Percentiles rank a stretch among this genome's conserved stretches.
Evolutionary conservation across 805 yeast genomes (phyloP).

Genomic region (Tetrapisispora iriomotensis): DNA sequence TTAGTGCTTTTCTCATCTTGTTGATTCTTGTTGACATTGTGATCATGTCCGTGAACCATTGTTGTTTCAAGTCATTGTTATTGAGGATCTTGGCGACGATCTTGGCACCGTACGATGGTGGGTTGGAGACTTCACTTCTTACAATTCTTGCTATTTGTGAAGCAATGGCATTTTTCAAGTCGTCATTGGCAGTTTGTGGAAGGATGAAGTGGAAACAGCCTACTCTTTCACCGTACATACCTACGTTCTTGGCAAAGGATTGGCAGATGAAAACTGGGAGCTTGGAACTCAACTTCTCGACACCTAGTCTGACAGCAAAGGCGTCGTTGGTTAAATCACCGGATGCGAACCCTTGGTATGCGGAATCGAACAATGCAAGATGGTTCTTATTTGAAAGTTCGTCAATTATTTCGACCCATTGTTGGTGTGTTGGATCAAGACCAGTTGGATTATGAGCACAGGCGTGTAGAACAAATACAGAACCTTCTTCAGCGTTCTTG

Average conservation of each 20-base stretch:
- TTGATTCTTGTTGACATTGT: slow-evolving; percentile 82
- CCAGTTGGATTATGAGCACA: slow-evolving; percentile 99
- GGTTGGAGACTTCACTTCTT: slow-evolving; percentile 82
- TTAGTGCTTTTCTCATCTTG: slow-evolving; percentile 64
- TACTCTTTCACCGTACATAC: slow-evolving; percentile 95
- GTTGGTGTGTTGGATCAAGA: slow-evolving; percentile 74
- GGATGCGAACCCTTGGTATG: slow-evolving; percentile 95
- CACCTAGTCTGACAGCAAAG: slow-evolving; percentile 58
- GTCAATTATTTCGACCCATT: slow-evolving; percentile 67
- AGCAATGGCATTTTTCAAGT: slow-evolving; percentile 45
- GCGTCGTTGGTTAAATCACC: slow-evolving; percentile 81
- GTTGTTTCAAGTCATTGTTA: slow-evolving; percentile 53
- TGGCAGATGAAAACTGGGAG: slow-evolving; percentile 74
- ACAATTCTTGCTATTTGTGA: slow-evolving; percentile 70
- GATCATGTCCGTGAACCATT: slow-evolving; percentile 77
- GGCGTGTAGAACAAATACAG: slow-evolving; percentile 78
- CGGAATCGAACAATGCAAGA: slow-evolving; percentile 82
- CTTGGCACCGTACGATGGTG: slow-evolving; percentile 94
- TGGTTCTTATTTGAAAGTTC: slow-evolving; percentile 54
- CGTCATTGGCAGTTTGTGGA: slow-evolving; percentile 28
- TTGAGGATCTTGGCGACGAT: slow-evolving; percentile 68
- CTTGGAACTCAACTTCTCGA: slow-evolving; percentile 35
- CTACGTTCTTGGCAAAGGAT: slow-evolving; percentile 93
- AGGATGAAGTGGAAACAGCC: slow-evolving; percentile 81
- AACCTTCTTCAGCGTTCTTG: slow-evolving; percentile 59